phyloP scores from a whole-genome alignment of 192 early-diverging fungal species.

The Chytriomyces confervae region DNA sequence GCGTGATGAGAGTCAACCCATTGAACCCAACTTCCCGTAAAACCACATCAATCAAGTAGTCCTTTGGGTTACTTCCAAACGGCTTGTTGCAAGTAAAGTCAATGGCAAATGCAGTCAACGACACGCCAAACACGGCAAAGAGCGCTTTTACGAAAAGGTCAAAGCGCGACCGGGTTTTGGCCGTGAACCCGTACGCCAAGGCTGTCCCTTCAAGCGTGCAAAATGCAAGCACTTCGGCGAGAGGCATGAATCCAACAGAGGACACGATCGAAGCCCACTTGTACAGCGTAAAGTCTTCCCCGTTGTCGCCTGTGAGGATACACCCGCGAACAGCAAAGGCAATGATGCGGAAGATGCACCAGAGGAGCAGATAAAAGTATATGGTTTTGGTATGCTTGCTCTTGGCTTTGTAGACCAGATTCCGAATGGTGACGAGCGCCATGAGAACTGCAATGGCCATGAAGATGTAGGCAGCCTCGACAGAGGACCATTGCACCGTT shows the following conservation, averaged over 20 bases:
- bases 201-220: conserved; percentile 8
- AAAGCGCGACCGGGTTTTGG: neutral
- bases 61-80: conserved; percentile 17
- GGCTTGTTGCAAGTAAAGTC: conserved; percentile 29
- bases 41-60: conserved; percentile 2
- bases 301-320: conserved; percentile 7
- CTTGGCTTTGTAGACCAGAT: conserved; percentile 7
- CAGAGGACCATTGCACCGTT: conserved; percentile 2
- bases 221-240: conserved; percentile 12
- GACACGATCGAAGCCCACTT: conserved; percentile 5
- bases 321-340: conserved; percentile 17
- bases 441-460: conserved; percentile 6
- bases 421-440: neutral
- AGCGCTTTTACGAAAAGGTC: neutral
- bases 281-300: neutral
- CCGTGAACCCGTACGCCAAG: neutral
- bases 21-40: conserved; percentile 30
- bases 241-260: conserved; percentile 30
- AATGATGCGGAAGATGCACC: conserved; percentile 12
- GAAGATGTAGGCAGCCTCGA: conserved; percentile 6
- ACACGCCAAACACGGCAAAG: conserved; percentile 15
- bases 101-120: conserved; percentile 6
- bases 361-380: conserved; percentile 16
- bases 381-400: conserved; percentile 13
- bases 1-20: conserved; percentile 17